phyloP scores from a whole-genome alignment of 148 eudicot species.

The Vaccinium macrocarpon region DNA sequence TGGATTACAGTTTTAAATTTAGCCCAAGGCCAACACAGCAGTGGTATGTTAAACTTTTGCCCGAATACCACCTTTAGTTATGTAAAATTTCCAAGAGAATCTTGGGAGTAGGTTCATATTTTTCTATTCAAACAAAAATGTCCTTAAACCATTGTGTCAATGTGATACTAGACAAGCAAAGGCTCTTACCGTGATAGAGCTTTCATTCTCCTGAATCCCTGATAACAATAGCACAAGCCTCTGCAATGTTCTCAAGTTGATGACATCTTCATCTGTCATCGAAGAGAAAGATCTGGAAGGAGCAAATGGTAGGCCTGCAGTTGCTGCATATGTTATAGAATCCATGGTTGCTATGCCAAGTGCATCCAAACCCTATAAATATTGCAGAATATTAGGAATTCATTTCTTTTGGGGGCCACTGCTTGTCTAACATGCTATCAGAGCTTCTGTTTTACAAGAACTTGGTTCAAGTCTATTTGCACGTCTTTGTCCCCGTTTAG shows the following conservation, averaged over 20 bases:
- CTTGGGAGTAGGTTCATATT: background rate
- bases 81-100: background rate
- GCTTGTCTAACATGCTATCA: background rate
- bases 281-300: conserved; percentile 34
- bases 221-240: conserved; percentile 63
- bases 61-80: background rate
- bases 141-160: background rate
- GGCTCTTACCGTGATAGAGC: conserved; percentile 32
- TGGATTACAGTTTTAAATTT: background rate
- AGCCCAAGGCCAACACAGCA: background rate
- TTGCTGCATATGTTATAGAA: conserved; percentile 37
- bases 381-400: conserved; percentile 17
- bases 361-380: conserved; percentile 84
- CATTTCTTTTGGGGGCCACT: background rate
- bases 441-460: background rate
- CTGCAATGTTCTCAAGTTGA: conserved; percentile 66
- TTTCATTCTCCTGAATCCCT: conserved; percentile 40
- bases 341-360: conserved; percentile 72
- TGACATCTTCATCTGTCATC: conserved; percentile 67
- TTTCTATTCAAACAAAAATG: background rate
- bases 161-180: background rate
- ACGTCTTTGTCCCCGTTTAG: background rate
- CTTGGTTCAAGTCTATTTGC: conserved; percentile 4
- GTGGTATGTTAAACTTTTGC: background rate
- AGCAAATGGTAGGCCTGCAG: conserved; percentile 52